Evolutionary conservation across 768 basidiomycete species (phyloP), one percentile per base, ranked within the genome.

Genomic region (Leucosporidium yakuticum): DNA sequence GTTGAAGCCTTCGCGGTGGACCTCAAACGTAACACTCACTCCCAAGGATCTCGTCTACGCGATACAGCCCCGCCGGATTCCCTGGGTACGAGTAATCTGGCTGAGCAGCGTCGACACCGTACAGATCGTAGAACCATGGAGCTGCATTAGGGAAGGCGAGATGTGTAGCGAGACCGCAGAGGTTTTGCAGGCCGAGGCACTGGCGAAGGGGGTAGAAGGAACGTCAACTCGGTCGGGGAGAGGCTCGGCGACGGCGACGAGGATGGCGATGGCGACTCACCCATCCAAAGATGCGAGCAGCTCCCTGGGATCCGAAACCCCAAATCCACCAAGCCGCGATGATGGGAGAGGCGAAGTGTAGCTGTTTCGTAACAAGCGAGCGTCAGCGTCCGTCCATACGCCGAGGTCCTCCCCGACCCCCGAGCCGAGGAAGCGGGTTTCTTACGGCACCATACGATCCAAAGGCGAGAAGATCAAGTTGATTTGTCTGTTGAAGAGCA

Each of bases 91-190:
- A 44, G 59, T 72, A 69, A 44, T 72, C 67, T n/a, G 70, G 70
- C 21, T 59, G 39, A 23, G 64, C 70, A 4, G 70, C 70, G 19
- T 72, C 67, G 31, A 61, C 50, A 19, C 70, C 70, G 39, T 68
- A 72, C 0, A 72, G 60, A 29, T 72, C 70, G 59, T 72, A 72
- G 67, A 72, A 72, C 70, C 70, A 72, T 0, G 70, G 70, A 14
- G 62, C 49, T 1, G 70, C 70, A 17, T 72, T 72, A 15, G 70
- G 70, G 49, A 68, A 72, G 0, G 66, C 64, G 6, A 72, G 36
- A 29, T 72, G 70, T 15, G 70, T 72, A 32, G 67, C 70, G 21
- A 72, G 36, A 4, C 70, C 70, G 0, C 64, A 64, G 21, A 72
- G 29, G 55, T 72, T 72, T 25, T 72, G 70, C 17, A 64, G 39